phyloP scores from a whole-genome alignment of 208 protist genomes.

The Acanthamoeba pearcei region DNA sequence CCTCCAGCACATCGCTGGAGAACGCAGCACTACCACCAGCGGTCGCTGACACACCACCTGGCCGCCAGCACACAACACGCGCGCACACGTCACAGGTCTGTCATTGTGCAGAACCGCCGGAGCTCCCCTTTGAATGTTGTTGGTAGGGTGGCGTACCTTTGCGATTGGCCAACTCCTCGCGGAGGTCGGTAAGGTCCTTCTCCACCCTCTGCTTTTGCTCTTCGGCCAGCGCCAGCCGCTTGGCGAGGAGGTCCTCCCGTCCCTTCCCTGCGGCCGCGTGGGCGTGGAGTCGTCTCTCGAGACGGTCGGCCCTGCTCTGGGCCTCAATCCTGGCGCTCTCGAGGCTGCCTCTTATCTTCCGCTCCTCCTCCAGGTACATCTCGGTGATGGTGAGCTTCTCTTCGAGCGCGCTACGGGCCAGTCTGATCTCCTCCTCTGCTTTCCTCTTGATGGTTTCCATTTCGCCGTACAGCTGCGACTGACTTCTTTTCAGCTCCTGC shows the following conservation, averaged over 20 bases:
- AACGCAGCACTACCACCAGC: neutral
- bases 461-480: neutral
- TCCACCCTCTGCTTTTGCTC: neutral
- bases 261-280: neutral
- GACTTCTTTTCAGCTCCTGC: neutral
- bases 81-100: too few species aligned
- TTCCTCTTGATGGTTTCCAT: neutral
- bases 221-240: neutral
- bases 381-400: neutral
- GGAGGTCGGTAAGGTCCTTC: neutral
- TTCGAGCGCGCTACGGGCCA: neutral
- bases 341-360: neutral
- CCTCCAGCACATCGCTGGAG: neutral
- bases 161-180: neutral
- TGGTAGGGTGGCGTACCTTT: neutral
- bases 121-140: too few species aligned
- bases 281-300: neutral
- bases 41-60: neutral
- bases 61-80: too few species aligned
- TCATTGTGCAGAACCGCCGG: neutral
- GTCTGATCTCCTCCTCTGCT: neutral
- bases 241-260: neutral
- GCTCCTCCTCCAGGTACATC: neutral
- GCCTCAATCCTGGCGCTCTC: neutral
- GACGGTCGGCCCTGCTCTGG: neutral